Evolutionary conservation across 2,329 filamentous ascomycete genomes (phyloP).

Genomic region (Curvularia lunata): DNA sequence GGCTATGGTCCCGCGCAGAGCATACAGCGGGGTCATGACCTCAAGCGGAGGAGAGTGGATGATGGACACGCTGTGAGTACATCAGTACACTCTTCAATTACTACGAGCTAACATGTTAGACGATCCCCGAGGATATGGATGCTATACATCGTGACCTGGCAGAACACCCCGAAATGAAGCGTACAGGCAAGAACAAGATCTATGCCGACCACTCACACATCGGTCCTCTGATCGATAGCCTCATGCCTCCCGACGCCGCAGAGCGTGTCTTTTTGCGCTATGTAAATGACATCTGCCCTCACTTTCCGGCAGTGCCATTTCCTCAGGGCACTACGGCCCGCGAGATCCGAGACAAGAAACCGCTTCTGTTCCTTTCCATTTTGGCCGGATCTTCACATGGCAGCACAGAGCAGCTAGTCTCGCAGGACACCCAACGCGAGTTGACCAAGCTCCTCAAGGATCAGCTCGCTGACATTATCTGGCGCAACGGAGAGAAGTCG

Average conservation of each 20-base stretch:
- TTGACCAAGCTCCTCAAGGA: slow-evolving; percentile 74
- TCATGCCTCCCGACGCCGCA: slow-evolving; percentile 61
- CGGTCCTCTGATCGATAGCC: slow-evolving; percentile 48
- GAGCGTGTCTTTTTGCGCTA: slow-evolving; percentile 65
- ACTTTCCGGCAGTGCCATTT: slow-evolving; percentile 66
- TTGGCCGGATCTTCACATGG: slow-evolving; percentile 61
- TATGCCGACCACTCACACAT: slow-evolving; percentile 49
- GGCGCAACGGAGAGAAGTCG: slow-evolving; percentile 78
- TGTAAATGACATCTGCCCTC: slow-evolving; percentile 59
- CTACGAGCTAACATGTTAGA: slow-evolving; percentile 26
- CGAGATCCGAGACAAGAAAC: slow-evolving; percentile 63
- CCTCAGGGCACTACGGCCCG: slow-evolving; percentile 60
- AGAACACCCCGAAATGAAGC: slow-evolving; percentile 46
- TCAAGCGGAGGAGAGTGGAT: slow-evolving; percentile 44
- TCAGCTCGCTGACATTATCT: slow-evolving; percentile 74
- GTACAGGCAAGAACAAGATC: slow-evolving; percentile 35
- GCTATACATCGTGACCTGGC: slow-evolving; percentile 46
- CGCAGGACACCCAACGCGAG: slow-evolving; percentile 63
- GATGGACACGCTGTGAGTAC: slow-evolving; percentile 37
- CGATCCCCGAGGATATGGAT: slow-evolving; percentile 49
- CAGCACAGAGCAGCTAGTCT: slow-evolving; percentile 50
- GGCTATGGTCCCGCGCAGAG: slow-evolving; percentile 43
- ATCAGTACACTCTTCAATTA: background rate
- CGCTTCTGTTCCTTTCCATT: slow-evolving; percentile 65
- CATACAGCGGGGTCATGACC: slow-evolving; percentile 38